A percentile compares a stretch with the other conserved stretches of the same genome.
phyloP scores from a whole-genome alignment of 805 yeast genomes.

The Yamadazyma scolyti region DNA sequence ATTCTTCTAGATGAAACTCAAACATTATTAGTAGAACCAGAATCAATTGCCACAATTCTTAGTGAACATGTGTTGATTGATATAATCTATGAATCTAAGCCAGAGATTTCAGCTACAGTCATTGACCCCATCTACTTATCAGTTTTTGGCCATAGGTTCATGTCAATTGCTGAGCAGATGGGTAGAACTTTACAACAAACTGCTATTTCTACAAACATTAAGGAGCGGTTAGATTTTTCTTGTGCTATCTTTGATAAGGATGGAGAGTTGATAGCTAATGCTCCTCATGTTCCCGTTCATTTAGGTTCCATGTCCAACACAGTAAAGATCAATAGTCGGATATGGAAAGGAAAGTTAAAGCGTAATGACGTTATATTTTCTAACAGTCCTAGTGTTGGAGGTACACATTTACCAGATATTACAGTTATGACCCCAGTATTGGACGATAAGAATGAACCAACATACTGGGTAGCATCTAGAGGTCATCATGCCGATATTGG shows the following conservation, averaged over 20 bases:
- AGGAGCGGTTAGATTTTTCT: conserved; percentile 43
- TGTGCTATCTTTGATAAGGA: conserved; percentile 41
- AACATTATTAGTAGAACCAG: conserved; percentile 30
- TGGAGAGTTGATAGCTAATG: conserved; percentile 45
- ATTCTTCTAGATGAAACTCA: conserved; percentile 34
- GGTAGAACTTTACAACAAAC: conserved; percentile 44
- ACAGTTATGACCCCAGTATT: conserved; percentile 89
- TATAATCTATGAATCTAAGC: conserved; percentile 20
- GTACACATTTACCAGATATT: conserved; percentile 50
- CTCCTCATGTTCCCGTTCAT: conserved; percentile 45
- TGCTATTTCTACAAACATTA: conserved; percentile 42
- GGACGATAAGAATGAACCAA: conserved; percentile 43
- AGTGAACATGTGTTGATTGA: conserved; percentile 26
- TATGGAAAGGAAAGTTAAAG: conserved; percentile 22
- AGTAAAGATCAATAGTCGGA: no score
- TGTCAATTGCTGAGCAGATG: conserved; percentile 42
- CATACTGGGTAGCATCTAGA: conserved; percentile 88
- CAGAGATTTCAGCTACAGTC: conserved; percentile 19
- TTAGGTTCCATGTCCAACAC: conserved; percentile 48
- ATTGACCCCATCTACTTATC: conserved; percentile 39
- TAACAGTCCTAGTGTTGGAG: conserved; percentile 42
- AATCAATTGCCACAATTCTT: conserved; percentile 25
- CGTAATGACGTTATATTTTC: conserved; percentile 42
- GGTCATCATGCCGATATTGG: conserved; percentile 98
- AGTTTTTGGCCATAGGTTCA: conserved; percentile 39